A percentile compares a stretch with the other conserved stretches of the same genome.
These are phyloP conservation scores for Arthrinium phaeospermum DNA, from an alignment of 2,329 filamentous ascomycete species.

Conservation along the genomic window DNA sequence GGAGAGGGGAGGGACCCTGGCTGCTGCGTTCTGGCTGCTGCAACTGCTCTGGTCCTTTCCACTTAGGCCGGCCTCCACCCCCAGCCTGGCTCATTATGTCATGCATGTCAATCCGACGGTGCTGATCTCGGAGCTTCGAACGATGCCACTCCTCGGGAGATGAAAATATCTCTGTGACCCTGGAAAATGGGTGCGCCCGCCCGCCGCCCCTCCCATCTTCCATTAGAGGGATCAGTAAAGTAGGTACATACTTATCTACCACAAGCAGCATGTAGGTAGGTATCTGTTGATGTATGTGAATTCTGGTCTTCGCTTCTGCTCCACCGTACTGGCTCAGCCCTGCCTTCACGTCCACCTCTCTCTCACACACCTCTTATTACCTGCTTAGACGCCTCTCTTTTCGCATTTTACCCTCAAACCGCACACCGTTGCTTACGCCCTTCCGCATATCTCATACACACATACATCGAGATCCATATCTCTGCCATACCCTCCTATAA, in stretches of 20 bases:
- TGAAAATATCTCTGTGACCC: constrained; percentile 7
- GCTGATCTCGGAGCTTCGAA: constrained; percentile 12
- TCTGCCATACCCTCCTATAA: background rate
- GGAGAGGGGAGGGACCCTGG: background rate
- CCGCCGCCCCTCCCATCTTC: background rate
- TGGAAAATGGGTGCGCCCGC: background rate
- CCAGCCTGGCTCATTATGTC: constrained; percentile 16
- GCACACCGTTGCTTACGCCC: background rate
- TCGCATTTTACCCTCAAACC: background rate
- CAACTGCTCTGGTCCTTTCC: background rate
- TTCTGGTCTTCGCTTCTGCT: constrained; percentile 1
- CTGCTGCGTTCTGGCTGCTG: background rate
- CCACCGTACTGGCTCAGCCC: constrained; percentile 3
- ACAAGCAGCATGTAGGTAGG: background rate
- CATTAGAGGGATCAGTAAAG: background rate
- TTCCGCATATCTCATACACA: background rate
- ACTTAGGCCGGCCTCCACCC: constrained; percentile 11
- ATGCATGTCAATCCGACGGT: constrained; percentile 14
- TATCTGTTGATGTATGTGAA: background rate
- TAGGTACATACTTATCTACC: background rate
- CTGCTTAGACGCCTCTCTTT: background rate
- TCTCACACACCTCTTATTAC: background rate
- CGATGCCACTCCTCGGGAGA: constrained; percentile 11
- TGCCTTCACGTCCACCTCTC: constrained; percentile 13
- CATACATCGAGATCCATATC: background rate